Conservation (phyloP, 1,284 basidiomycete species). For the Mycena sp. region DNA sequence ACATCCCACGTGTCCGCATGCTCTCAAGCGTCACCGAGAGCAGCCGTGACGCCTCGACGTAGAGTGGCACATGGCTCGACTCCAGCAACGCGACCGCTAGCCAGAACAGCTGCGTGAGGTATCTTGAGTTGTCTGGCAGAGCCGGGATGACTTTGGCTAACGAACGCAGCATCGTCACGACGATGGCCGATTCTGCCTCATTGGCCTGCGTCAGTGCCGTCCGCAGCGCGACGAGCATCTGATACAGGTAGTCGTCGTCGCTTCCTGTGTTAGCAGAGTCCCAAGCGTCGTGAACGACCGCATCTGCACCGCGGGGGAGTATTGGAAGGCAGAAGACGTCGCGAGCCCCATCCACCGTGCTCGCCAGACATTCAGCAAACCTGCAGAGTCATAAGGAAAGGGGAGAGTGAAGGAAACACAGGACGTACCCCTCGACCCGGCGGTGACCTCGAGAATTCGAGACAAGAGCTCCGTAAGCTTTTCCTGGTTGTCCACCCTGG, state of each 20-base stretch:
- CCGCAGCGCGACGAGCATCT: conserved; percentile 86
- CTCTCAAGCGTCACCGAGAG: conserved; percentile 75
- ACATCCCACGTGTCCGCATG: conserved; percentile 68
- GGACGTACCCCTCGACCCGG: conserved; percentile 72
- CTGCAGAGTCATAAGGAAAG: conserved; percentile 48
- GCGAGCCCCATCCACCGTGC: conserved; percentile 94
- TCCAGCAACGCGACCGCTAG: conserved; percentile 84
- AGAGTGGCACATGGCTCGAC: conserved; percentile 78
- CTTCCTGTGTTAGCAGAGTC: conserved; percentile 78
- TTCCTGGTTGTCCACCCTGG: conserved; percentile 74
- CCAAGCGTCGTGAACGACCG: conserved; percentile 91
- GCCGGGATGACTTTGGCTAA: conserved; percentile 81
- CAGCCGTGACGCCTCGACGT: conserved; percentile 73
- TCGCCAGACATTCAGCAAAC: conserved; percentile 90
- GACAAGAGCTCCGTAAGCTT: conserved; percentile 72
- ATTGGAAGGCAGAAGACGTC: conserved; percentile 93
- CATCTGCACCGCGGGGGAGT: conserved; percentile 89
- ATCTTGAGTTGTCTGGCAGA: conserved; percentile 74
- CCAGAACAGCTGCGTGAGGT: conserved; percentile 85
- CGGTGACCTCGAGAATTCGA: conserved; percentile 70
- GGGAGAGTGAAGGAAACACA: conserved; percentile 1
- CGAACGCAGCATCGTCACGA: conserved; percentile 89
- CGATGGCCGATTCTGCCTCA: conserved; percentile 78
- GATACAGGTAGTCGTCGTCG: conserved; percentile 90
- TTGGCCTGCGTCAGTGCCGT: conserved; percentile 69